phyloP scores from a whole-genome alignment of 371 early-diverging fungal genomes.

The Mucor circinelloides region DNA sequence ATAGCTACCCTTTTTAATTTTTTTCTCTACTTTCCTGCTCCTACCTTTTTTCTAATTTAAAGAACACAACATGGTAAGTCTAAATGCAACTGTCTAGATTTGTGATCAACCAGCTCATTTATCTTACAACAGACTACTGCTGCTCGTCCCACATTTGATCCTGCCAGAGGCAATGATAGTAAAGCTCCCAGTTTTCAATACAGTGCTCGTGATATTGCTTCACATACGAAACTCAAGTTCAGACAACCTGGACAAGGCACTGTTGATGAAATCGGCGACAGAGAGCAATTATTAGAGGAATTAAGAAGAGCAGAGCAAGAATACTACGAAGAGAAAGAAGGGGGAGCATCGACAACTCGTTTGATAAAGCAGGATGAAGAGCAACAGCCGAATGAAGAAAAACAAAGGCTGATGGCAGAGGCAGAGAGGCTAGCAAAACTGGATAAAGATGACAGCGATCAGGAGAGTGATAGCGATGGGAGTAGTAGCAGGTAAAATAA shows the following conservation, averaged over 20 bases:
- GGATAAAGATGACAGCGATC: constrained; percentile 72
- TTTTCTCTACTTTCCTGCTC: not conserved
- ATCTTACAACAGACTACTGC: constrained; percentile 60
- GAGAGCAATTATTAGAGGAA: constrained; percentile 68
- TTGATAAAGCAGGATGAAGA: constrained; percentile 25
- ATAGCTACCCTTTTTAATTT: not conserved
- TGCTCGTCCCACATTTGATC: constrained; percentile 84
- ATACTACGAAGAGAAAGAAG: constrained; percentile 57
- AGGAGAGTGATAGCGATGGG: constrained; percentile 53
- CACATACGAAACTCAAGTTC: constrained; percentile 90
- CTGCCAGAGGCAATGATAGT: constrained; percentile 77
- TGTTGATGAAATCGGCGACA: constrained; percentile 63
- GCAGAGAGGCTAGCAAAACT: constrained; percentile 49
- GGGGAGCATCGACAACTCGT: constrained; percentile 21
- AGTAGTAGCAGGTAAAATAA: constrained; percentile 23
- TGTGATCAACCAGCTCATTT: not conserved
- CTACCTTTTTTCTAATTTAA: not conserved
- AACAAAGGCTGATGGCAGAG: constrained; percentile 37
- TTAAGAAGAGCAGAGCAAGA: constrained; percentile 70
- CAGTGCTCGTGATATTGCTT: constrained; percentile 79
- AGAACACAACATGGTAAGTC: not conserved
- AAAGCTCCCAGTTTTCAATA: constrained; percentile 77
- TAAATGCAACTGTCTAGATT: not conserved
- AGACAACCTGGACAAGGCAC: constrained; percentile 84
- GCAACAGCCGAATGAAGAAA: constrained; percentile 37